Conservation (phyloP, 1,284 basidiomycete genomes). For the Trametes sp. region DNA sequence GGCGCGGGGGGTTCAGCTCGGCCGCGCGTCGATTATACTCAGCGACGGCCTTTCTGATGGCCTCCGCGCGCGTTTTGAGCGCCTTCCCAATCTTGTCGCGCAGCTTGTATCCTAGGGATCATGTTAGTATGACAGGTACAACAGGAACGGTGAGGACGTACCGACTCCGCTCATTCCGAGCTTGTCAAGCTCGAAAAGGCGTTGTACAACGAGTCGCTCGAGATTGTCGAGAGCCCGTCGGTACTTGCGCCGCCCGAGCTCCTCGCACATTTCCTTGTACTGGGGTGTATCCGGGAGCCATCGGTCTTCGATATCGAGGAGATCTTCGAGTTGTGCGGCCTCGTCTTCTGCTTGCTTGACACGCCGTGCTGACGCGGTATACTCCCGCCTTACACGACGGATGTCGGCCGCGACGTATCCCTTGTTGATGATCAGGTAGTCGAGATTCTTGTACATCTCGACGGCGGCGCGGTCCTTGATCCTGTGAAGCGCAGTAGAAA, state of each 20-base stretch:
- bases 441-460: slow-evolving; percentile 6
- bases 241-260: slow-evolving; percentile 4
- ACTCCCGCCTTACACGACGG: not conserved
- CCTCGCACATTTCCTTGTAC: not conserved
- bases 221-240: slow-evolving; percentile 14
- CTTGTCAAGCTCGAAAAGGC: slow-evolving; percentile 17
- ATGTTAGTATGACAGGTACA: not conserved
- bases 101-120: slow-evolving; percentile 20
- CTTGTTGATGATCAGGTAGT: not conserved
- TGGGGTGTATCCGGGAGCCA: not conserved
- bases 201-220: slow-evolving; percentile 16
- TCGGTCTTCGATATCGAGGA: not conserved
- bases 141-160: not conserved
- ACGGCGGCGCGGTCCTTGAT: not conserved
- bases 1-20: slow-evolving; percentile 9
- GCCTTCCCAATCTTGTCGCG: slow-evolving; percentile 24
- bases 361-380: not conserved
- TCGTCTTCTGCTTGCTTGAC: slow-evolving; percentile 3
- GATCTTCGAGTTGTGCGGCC: slow-evolving; percentile 1
- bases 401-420: not conserved
- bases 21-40: slow-evolving; percentile 16
- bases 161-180: slow-evolving; percentile 7
- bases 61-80: slow-evolving; percentile 13
- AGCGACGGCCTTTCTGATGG: slow-evolving; percentile 10
- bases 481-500: not conserved